Evolutionary conservation across 805 yeast genomes (phyloP).

Genomic region (Myxozyma sirexii): DNA sequence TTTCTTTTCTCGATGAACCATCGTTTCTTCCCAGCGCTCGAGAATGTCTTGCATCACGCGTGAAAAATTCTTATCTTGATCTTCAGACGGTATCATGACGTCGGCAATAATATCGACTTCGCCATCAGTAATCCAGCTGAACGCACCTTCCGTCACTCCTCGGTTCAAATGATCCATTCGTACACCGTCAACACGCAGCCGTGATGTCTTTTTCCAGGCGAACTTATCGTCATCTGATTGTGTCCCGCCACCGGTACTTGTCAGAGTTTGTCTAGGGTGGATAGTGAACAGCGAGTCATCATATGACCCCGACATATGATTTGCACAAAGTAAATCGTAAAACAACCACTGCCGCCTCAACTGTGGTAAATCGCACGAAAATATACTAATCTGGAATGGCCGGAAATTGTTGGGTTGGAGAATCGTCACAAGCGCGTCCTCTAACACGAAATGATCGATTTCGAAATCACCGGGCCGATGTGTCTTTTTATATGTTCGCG

Average conservation of each 20-base stretch:
- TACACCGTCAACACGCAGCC: conserved; percentile 82
- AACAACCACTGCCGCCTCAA: conserved; percentile 92
- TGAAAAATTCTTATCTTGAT: conserved; percentile 51
- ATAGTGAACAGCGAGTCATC: conserved; percentile 92
- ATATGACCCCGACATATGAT: conserved; percentile 83
- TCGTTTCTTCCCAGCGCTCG: conserved; percentile 46
- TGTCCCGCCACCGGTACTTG: conserved; percentile 46
- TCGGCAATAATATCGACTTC: conserved; percentile 93
- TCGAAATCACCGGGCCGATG: conserved; percentile 91
- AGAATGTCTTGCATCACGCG: conserved; percentile 45
- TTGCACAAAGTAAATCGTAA: conserved; percentile 82
- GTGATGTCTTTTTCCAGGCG: conserved; percentile 65
- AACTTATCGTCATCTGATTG: conserved; percentile 35
- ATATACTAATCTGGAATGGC: conserved; percentile 85
- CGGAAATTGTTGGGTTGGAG: conserved; percentile 79
- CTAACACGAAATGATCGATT: conserved; percentile 76
- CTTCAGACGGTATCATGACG: conserved; percentile 73
- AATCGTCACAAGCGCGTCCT: conserved; percentile 80
- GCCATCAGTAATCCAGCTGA: conserved; percentile 95
- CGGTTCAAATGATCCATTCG: conserved; percentile 86
- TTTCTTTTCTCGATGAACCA: conserved; percentile 29
- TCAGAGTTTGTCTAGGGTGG: conserved; percentile 69
- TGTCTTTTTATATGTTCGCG: conserved; percentile 74
- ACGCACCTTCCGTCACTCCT: conserved; percentile 83
- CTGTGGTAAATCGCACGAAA: conserved; percentile 75